Evolutionary conservation across 2,329 filamentous ascomycete species (phyloP).

Genomic region (Pseudomassariella vexata): DNA sequence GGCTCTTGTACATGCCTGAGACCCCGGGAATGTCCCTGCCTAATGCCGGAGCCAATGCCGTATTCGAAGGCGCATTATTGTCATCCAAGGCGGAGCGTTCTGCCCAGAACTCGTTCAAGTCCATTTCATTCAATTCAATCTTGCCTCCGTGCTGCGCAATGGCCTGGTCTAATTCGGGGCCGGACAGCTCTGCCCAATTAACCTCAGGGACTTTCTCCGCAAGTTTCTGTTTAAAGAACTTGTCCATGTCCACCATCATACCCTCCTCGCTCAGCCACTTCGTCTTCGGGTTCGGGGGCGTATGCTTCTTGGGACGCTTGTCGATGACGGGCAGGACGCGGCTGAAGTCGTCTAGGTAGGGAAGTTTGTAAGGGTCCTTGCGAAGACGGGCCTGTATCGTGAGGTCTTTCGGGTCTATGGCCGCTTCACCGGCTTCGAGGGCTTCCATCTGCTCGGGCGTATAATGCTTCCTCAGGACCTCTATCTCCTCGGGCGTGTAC

Average conservation of each 20-base stretch:
- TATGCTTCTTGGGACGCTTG: conserved; percentile 48
- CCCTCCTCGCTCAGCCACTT: conserved; percentile 58
- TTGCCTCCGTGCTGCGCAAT: conserved; percentile 1
- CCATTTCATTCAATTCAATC: background rate
- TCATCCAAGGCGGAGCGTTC: conserved; percentile 30
- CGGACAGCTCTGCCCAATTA: conserved; percentile 3
- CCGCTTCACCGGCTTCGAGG: conserved; percentile 72
- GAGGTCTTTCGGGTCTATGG: conserved; percentile 70
- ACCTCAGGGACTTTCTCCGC: conserved; percentile 2
- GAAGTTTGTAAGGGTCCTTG: conserved; percentile 64
- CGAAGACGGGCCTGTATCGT: conserved; percentile 66
- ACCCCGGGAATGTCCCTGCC: conserved; percentile 48
- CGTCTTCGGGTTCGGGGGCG: conserved; percentile 49
- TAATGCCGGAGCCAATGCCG: conserved; percentile 41
- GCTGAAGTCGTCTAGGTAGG: conserved; percentile 80
- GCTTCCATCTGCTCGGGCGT: conserved; percentile 75
- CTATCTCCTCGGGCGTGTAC: conserved; percentile 63
- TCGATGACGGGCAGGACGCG: conserved; percentile 74
- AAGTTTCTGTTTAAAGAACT: conserved; percentile 13
- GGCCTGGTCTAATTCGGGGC: background rate
- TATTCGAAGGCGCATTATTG: conserved; percentile 28
- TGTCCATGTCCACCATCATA: conserved; percentile 25
- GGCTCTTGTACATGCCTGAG: conserved; percentile 41
- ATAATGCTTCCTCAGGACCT: conserved; percentile 60
- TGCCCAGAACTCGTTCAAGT: background rate